Base-by-base conservation (phyloP, 2,329 filamentous ascomycete genomes). In the Teratosphaeria destructans region DNA sequence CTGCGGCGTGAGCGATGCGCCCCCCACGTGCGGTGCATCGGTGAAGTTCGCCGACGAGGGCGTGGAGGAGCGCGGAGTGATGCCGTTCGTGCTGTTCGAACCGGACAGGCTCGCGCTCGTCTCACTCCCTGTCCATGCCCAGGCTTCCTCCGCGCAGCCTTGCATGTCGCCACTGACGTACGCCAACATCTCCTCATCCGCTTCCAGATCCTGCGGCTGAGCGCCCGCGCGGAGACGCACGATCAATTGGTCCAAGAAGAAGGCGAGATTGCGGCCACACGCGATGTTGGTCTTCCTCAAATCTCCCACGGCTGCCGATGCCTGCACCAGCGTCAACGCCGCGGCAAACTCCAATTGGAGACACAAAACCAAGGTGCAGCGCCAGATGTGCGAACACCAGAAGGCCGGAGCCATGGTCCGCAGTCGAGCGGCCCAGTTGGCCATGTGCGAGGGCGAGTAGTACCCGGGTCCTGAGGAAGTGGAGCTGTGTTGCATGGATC, bases 131-230 rank as follows among this genome's bases (percentile, higher is more conserved):
- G 69, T 65, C 93, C 92, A 96, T 3, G 92, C 82, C 93, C 93
- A 97, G 12, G 86, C 86, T 39, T 84, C 84, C 57, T 91, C 87
- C 0, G 81, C 79, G n/a, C 82, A 85, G 1, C 87, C 88, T 74
- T 97, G 93, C 68, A 95, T 79, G 74, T 97, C 94, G 0, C 87
- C 89, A 34, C 89, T 93, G 0, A 89, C 85, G 67, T 96, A 96
- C 0, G 86, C 89, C 32, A 97, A 77, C 66, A 97, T 82, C 71
- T 96, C 93, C 70, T 97, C 92, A 68, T 99, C 92, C 3, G 80
- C 78, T 54, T 85, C 82, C 1, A 83, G 69, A 53, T 73, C 70
- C 37, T 74, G 69, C 34, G 72, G 72, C 2, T 67, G 68, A 0
- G 71, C 65, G 16, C 75, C 74, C 27, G 72, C 76, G 11, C 78